phyloP scores from a whole-genome alignment of 768 basidiomycete species.

The Leccinum incarnatum region DNA sequence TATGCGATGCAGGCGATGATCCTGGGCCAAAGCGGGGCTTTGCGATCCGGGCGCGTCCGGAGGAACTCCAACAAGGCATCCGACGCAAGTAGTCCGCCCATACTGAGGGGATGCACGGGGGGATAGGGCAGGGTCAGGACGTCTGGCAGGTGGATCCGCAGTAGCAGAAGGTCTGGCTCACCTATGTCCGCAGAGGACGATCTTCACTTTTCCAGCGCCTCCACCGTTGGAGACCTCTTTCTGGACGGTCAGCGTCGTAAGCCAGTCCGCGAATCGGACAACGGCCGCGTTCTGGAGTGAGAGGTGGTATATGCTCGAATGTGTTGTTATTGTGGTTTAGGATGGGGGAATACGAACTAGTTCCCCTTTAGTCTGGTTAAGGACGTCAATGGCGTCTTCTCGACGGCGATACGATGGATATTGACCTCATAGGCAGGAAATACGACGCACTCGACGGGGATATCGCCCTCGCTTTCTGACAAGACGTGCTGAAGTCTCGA shows the following conservation, averaged over 20 bases:
- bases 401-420: constrained; percentile 7
- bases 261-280: constrained; percentile 87
- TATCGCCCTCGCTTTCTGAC: constrained; percentile 54
- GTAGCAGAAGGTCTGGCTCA: constrained; percentile 24
- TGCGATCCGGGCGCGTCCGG: constrained; percentile 58
- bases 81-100: constrained; percentile 89
- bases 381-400: constrained; percentile 10
- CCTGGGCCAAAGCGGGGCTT: constrained; percentile 80
- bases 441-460: constrained; percentile 67
- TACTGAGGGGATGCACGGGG: constrained; percentile 45
- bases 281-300: constrained; percentile 68
- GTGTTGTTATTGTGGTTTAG: neutral
- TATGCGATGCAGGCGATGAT: constrained; percentile 84
- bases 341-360: constrained; percentile 51
- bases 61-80: constrained; percentile 78
- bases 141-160: neutral
- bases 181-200: constrained; percentile 92
- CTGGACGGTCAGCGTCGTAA: constrained; percentile 84
- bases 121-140: neutral
- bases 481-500: constrained; percentile 75
- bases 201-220: constrained; percentile 67
- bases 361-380: constrained; percentile 81
- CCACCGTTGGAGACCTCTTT: constrained; percentile 77
- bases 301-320: neutral
- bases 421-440: constrained; percentile 88